Evolutionary conservation across 116 monocot species (phyloP).

Genomic region (Phalaenopsis hybrid): DNA sequence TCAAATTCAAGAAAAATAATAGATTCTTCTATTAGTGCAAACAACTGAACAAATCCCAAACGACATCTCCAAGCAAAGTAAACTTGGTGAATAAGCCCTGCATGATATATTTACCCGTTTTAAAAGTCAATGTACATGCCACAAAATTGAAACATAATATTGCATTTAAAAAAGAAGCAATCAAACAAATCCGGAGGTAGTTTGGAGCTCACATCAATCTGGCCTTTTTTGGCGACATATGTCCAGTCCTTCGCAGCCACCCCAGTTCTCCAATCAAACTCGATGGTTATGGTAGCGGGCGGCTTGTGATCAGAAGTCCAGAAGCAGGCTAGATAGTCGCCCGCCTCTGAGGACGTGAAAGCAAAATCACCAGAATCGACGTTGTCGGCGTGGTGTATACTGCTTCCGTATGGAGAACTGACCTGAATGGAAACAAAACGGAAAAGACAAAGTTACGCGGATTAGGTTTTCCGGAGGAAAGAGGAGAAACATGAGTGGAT

Average conservation of each 20-base stretch:
- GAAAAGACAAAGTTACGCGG: conserved; percentile 2
- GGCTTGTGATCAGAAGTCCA: conserved; percentile 83
- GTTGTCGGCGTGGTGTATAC: conserved; percentile 56
- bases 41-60: no score
- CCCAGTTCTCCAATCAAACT: conserved; percentile 87
- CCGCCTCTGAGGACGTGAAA: conserved; percentile 67
- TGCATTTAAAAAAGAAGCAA: not conserved
- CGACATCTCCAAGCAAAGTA: no score
- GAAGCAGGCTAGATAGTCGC: conserved; percentile 87
- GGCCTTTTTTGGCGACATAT: conserved; percentile 75
- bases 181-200: not conserved
- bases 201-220: conserved; percentile 23
- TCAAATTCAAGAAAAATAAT: no score
- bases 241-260: conserved; percentile 79
- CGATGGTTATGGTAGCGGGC: conserved; percentile 41
- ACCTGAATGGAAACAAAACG: conserved; percentile 33
- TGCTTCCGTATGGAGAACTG: conserved; percentile 79
- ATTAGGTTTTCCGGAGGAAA: not conserved
- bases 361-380: conserved; percentile 75
- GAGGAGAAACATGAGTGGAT: not conserved
- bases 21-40: no score
- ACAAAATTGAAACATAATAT: not conserved
- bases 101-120: no score
- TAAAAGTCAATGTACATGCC: no score
- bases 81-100: no score